These are phyloP conservation scores for Nannizzia gypsea DNA, from an alignment of 2,329 filamentous ascomycete species.

Conservation along the genomic window DNA sequence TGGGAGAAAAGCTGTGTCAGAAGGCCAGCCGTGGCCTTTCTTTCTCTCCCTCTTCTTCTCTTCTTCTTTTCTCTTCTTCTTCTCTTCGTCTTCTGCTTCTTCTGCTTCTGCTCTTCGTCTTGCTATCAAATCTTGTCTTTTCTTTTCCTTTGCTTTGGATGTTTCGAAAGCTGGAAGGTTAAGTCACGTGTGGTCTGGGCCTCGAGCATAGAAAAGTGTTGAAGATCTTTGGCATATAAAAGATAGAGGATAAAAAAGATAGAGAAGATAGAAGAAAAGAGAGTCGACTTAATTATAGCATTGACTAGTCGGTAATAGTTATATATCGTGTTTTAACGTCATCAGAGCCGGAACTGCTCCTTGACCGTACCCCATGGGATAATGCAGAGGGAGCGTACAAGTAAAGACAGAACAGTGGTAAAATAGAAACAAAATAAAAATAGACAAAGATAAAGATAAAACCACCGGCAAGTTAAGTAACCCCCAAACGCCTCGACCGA, in stretches of 20 bases:
- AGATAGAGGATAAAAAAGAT: too few species aligned
- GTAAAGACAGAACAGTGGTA: not conserved
- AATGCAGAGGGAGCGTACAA: not conserved
- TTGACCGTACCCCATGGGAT: not conserved
- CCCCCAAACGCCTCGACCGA: conserved; percentile 1
- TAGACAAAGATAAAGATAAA: not conserved
- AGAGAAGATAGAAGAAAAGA: not conserved
- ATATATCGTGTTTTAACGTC: not conserved
- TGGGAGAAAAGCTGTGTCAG: not conserved
- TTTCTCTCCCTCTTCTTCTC: not conserved
- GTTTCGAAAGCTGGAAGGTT: not conserved
- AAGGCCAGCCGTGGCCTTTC: too few species aligned
- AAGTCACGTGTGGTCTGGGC: not conserved
- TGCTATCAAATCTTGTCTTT: too few species aligned
- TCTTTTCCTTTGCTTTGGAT: not conserved
- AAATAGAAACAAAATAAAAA: not conserved
- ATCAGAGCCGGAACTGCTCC: not conserved
- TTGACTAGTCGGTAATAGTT: not conserved
- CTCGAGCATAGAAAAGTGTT: not conserved
- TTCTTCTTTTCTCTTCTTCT: too few species aligned
- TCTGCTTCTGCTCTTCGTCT: not conserved
- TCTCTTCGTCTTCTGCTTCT: not conserved
- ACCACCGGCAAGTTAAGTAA: not conserved
- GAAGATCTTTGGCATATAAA: too few species aligned
- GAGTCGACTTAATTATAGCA: not conserved